phyloP scores from a whole-genome alignment of 257 asterid species.

The Thymus mandschuricus region DNA sequence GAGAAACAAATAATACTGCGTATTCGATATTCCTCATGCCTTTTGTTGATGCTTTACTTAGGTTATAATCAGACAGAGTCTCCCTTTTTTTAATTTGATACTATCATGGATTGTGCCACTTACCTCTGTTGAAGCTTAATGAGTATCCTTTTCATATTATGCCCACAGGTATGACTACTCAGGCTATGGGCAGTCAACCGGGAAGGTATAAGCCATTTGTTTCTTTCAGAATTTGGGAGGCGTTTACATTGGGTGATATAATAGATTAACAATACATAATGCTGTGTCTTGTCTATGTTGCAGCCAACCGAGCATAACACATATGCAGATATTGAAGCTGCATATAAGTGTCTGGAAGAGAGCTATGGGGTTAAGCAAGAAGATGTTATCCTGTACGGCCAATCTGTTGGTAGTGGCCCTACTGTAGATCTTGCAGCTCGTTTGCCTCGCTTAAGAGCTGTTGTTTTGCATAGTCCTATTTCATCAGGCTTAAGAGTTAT shows the following conservation, averaged over 20 bases:
- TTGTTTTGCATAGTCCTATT: constrained; percentile 87
- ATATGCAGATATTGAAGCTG: constrained; percentile 93
- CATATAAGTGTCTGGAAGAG: constrained; percentile 88
- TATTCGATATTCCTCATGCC: constrained; percentile 6
- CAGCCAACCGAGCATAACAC: constrained; percentile 96
- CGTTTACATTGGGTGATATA: no score
- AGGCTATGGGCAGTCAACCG: constrained; percentile 89
- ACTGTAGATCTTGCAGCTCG: constrained; percentile 90
- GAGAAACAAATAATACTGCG: neutral
- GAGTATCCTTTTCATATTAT: constrained; percentile 29
- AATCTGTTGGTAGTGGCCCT: constrained; percentile 98
- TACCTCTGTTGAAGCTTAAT: constrained; percentile 19
- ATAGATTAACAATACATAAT: no score
- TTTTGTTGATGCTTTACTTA: constrained; percentile 19
- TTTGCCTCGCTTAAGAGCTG: constrained; percentile 80
- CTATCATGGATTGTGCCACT: constrained; percentile 11
- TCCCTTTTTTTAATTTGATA: neutral
- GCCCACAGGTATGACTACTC: constrained; percentile 84
- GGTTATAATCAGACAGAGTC: constrained; percentile 6
- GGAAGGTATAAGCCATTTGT: constrained; percentile 63
- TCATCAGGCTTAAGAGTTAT: constrained; percentile 88
- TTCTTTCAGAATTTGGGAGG: constrained; percentile 13
- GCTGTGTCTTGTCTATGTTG: constrained; percentile 35
- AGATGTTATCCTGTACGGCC: constrained; percentile 89
- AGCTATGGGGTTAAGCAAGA: constrained; percentile 91